Conservation (phyloP, 768 basidiomycete genomes). For the Imleria badia region DNA sequence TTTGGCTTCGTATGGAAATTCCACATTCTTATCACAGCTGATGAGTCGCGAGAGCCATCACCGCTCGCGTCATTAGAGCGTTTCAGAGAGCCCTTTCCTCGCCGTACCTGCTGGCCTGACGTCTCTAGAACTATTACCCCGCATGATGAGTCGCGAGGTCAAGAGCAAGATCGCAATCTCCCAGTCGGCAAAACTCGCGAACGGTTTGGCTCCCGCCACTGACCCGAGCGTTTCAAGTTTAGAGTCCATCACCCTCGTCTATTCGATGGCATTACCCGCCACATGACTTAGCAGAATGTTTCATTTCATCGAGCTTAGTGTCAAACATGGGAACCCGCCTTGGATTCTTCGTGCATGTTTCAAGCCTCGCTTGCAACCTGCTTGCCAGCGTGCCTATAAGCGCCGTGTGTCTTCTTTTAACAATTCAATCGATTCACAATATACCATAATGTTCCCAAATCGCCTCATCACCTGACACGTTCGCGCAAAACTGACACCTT, state of each 20-base stretch:
- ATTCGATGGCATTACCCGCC: too few relatives aligned
- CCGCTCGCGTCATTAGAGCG: neutral
- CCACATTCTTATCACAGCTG: neutral
- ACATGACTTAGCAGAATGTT: neutral
- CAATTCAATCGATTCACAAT: neutral
- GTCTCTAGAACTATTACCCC: too few relatives aligned
- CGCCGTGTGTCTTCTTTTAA: neutral
- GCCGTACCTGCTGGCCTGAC: too few relatives aligned
- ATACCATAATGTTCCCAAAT: neutral
- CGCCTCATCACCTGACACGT: neutral
- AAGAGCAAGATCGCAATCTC: too few relatives aligned
- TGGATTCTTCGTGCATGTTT: constrained; percentile 1
- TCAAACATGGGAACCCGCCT: neutral
- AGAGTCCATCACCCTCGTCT: neutral
- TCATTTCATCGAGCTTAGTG: neutral
- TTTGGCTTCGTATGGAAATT: neutral
- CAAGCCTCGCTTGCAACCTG: neutral
- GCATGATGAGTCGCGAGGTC: too few relatives aligned
- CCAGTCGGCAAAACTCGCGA: too few relatives aligned
- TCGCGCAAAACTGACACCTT: neutral
- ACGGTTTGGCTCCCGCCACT: too few relatives aligned
- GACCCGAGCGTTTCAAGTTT: neutral
- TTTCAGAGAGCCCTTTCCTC: neutral
- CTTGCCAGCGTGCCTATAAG: neutral
- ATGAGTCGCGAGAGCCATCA: neutral